These are phyloP conservation scores for Pythium myriotylum DNA, from an alignment of 352 stramenopile genomes.

Conservation along the genomic window DNA sequence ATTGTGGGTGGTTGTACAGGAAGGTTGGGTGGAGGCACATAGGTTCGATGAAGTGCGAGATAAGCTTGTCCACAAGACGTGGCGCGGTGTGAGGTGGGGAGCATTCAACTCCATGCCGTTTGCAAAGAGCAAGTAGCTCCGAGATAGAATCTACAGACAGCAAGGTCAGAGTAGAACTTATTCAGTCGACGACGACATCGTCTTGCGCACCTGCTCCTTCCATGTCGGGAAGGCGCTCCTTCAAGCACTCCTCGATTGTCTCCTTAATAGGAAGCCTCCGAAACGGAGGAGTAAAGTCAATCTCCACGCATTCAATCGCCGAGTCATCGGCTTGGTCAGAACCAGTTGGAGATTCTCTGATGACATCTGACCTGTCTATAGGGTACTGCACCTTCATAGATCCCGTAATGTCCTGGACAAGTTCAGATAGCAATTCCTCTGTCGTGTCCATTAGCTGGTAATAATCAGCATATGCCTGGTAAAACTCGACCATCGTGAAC, in stretches of 20 bases:
- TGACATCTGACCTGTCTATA: conserved; percentile 39
- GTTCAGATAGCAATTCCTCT: conserved; percentile 95
- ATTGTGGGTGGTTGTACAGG: conserved; percentile 97
- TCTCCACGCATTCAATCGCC: conserved; percentile 67
- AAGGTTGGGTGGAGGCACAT: conserved; percentile 96
- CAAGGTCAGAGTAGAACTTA: neutral
- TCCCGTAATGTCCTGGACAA: conserved; percentile 96
- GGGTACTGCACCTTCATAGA: conserved; percentile 96
- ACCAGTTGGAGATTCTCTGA: neutral
- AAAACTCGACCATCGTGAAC: conserved; percentile 99
- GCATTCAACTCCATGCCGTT: conserved; percentile 91
- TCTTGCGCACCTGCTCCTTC: conserved; percentile 48
- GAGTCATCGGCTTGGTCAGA: conserved; percentile 7
- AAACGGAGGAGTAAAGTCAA: conserved; percentile 99
- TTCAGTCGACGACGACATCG: neutral
- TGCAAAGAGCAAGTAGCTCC: conserved; percentile 84
- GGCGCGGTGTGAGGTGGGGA: conserved; percentile 93
- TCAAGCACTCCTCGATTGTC: conserved; percentile 92
- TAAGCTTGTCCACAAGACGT: conserved; percentile 97
- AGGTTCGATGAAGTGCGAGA: conserved; percentile 97
- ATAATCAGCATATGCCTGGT: conserved; percentile 99
- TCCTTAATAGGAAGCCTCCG: conserved; percentile 96
- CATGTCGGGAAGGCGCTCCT: conserved; percentile 67
- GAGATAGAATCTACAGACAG: conserved; percentile 50
- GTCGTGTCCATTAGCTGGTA: conserved; percentile 98